phyloP scores from a whole-genome alignment of 169 alveolate species.

The Plasmodium billcollinsi region DNA sequence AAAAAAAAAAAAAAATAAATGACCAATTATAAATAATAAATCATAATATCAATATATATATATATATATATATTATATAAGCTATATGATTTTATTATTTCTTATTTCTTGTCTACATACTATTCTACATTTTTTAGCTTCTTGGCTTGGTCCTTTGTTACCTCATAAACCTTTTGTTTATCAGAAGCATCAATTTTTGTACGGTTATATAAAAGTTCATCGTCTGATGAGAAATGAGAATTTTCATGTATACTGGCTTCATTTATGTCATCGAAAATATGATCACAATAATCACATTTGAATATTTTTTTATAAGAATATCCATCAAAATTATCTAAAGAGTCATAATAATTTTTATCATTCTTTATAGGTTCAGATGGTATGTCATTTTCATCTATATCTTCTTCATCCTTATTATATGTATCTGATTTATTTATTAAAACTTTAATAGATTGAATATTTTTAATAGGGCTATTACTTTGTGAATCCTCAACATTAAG shows the following conservation, averaged over 20 bases:
- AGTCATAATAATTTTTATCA: slow-evolving; percentile 46
- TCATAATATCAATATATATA: not conserved
- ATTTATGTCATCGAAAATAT: slow-evolving; percentile 32
- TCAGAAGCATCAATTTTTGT: not conserved
- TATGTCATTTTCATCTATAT: not conserved
- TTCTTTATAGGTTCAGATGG: slow-evolving; percentile 10
- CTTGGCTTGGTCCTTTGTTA: slow-evolving; percentile 1
- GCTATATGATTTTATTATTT: not conserved
- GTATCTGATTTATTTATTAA: slow-evolving; percentile 31
- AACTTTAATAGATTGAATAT: slow-evolving; percentile 8
- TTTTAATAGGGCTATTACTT: not conserved
- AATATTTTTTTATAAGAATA: slow-evolving; percentile 66
- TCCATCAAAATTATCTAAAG: slow-evolving; percentile 64
- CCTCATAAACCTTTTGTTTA: slow-evolving; percentile 22
- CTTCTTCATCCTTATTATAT: slow-evolving; percentile 17
- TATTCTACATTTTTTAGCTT: slow-evolving; percentile 19
- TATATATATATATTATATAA: not conserved
- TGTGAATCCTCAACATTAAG: not conserved
- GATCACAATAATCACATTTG: slow-evolving; percentile 73
- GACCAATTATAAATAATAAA: not conserved
- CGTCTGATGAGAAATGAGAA: slow-evolving; percentile 55
- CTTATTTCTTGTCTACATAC: slow-evolving; percentile 10
- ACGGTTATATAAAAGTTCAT: slow-evolving; percentile 31
- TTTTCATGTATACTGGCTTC: slow-evolving; percentile 72
- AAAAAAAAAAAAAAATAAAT: not conserved